These are phyloP conservation scores for Suillus subaureus DNA, from an alignment of 768 basidiomycete genomes.

Conservation along the genomic window DNA sequence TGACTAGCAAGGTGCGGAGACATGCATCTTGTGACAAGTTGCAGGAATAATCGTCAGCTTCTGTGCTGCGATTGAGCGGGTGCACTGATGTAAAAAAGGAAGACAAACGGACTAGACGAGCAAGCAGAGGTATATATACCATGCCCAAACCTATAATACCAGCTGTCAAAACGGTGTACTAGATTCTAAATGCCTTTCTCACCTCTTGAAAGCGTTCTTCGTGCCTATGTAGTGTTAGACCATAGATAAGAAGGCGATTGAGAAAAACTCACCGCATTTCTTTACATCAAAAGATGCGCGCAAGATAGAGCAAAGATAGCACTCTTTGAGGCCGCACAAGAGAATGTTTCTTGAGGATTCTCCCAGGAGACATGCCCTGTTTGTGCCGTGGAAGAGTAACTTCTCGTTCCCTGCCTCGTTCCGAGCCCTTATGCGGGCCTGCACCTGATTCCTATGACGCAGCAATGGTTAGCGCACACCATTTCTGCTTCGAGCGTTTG, in stretches of 20 bases:
- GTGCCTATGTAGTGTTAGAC: constrained; percentile 37
- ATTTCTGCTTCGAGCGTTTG: constrained; percentile 22
- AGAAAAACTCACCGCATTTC: constrained; percentile 48
- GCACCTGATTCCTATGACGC: constrained; percentile 26
- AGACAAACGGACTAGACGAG: constrained; percentile 56
- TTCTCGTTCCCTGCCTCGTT: constrained; percentile 50
- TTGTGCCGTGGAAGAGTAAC: constrained; percentile 71
- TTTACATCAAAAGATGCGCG: constrained; percentile 60
- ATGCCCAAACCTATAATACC: constrained; percentile 55
- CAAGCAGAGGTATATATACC: constrained; percentile 70
- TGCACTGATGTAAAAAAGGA: not conserved
- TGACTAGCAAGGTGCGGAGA: constrained; percentile 56
- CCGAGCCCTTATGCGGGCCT: constrained; percentile 26
- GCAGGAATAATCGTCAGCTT: constrained; percentile 65
- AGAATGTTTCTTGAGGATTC: constrained; percentile 49
- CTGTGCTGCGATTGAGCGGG: constrained; percentile 32
- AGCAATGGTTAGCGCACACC: constrained; percentile 12
- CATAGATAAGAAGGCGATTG: constrained; percentile 15
- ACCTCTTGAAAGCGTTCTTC: constrained; percentile 59
- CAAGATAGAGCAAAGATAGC: constrained; percentile 58
- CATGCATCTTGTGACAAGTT: constrained; percentile 44
- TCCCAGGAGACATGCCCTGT: constrained; percentile 56
- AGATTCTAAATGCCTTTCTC: constrained; percentile 1
- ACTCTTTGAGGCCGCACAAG: constrained; percentile 52
- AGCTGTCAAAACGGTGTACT: not conserved